Base-by-base conservation (phyloP, 1,284 basidiomycete species). In the Cystobasidium sp. region DNA sequence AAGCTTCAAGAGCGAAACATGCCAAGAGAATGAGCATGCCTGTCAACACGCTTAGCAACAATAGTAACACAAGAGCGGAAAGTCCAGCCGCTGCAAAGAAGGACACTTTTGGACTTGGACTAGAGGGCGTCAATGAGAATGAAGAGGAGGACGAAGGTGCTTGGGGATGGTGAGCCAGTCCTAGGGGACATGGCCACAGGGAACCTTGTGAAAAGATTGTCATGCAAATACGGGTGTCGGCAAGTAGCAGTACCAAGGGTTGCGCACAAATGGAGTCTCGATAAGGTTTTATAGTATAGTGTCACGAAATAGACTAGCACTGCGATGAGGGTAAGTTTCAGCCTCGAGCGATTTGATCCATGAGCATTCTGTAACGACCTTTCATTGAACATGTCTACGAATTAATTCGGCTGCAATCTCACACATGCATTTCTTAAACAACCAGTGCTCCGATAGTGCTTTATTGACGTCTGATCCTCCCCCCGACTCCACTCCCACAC, bases 1-100 rank as follows among this genome's bases (percentile, higher is more conserved):
- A 55, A 47, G 69, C 69, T 39, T 64, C 62, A 4, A 53, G 63
- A 44, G 53, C 70, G 8, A 65, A 66, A 58, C 70, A 73, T 44
- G 51, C 62, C 5, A 73, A 66, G 44, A 47, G 70, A 46, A 73
- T 73, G 70, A 73, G 70, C 37, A 41, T 73, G 63, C 70, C 70
- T 55, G 52, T 39, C 4, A 73, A 65, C 58, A n/a, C 31, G 9
- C 24, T 66, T 1, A 44, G 22, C 6, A 39, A 14, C 20, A n/a
- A 14, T 7, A 41, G 46, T 7, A 7, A 41, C n/a, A 18, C 47
- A 14, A 31, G 31, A 31, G 31, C 31, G 31, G 31, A 31, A 31
- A 31, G 31, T 31, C 24, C 41, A 6, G 49, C 49, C 18, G 24
- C 2, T 1, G 20, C 44, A 37, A 22, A 46, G 37, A 53, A 22